Conservation (phyloP, 2,329 filamentous ascomycete genomes). For the Fusarium clavum region DNA sequence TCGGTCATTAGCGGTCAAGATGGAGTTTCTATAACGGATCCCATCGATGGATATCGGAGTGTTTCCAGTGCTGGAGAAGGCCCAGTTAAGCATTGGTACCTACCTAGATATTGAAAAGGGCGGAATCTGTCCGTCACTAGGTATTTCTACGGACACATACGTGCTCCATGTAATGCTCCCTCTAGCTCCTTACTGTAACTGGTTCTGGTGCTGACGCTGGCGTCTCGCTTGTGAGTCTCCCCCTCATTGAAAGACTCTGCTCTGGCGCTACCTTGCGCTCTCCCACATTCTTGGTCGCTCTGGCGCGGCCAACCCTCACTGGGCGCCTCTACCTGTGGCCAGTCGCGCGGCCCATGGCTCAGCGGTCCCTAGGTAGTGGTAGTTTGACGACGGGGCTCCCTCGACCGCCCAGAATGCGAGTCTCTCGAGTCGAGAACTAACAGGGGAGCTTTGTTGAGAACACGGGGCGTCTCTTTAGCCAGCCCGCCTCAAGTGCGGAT, state of each 20-base stretch:
- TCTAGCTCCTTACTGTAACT: slow-evolving; percentile 11
- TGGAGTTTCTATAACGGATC: slow-evolving; percentile 8
- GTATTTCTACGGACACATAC: neutral
- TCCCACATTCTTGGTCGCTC: slow-evolving; percentile 26
- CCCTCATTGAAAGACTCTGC: slow-evolving; percentile 2
- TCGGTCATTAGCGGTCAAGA: slow-evolving; percentile 6
- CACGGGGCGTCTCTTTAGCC: slow-evolving; percentile 19
- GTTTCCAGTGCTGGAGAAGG: slow-evolving; percentile 26
- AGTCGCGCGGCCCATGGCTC: slow-evolving; percentile 32
- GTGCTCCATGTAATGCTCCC: neutral
- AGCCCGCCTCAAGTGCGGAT: slow-evolving; percentile 17
- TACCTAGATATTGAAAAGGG: neutral
- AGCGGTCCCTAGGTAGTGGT: slow-evolving; percentile 10
- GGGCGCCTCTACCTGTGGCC: slow-evolving; percentile 29
- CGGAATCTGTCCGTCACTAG: slow-evolving; percentile 29
- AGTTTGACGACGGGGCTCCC: slow-evolving; percentile 28
- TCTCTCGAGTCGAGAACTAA: slow-evolving; percentile 32
- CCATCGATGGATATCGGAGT: slow-evolving; percentile 4
- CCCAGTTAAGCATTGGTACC: slow-evolving; percentile 1
- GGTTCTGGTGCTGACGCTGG: slow-evolving; percentile 18
- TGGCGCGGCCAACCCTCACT: slow-evolving; percentile 32
- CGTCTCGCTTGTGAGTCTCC: slow-evolving; percentile 15
- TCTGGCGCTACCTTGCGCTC: slow-evolving; percentile 5
- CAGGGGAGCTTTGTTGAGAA: slow-evolving; percentile 22
- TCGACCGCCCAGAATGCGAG: slow-evolving; percentile 13